Evolutionary conservation across 106 monocot species (phyloP).

Genomic region (Posidonia australis): DNA sequence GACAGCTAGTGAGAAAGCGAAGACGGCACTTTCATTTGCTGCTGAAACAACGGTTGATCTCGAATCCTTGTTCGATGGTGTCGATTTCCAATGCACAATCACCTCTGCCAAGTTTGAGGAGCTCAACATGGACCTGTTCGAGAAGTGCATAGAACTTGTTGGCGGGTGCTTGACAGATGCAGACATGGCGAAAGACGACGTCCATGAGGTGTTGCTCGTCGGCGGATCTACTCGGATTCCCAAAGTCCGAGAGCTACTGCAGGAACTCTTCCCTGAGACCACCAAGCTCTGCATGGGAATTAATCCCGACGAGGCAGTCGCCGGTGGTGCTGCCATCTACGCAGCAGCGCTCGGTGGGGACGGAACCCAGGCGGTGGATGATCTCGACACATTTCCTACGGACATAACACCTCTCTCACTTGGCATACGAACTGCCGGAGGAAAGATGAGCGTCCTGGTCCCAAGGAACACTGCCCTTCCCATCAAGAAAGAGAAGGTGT

Average conservation of each 20-base stretch:
- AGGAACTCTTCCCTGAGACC: slow-evolving; percentile 16
- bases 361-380: slow-evolving; percentile 25
- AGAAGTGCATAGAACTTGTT: slow-evolving; percentile 50
- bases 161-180: slow-evolving; percentile 50
- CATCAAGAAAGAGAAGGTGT: slow-evolving; percentile 49
- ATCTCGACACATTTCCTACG: slow-evolving; percentile 10
- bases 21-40: too few relatives aligned
- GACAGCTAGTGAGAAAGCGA: too few relatives aligned
- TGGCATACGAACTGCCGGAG: neutral
- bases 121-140: slow-evolving; percentile 45
- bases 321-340: slow-evolving; percentile 12
- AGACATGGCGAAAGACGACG: slow-evolving; percentile 2
- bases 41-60: too few relatives aligned
- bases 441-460: slow-evolving; percentile 4
- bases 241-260: slow-evolving; percentile 46
- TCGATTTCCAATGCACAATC: too few relatives aligned
- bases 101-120: too few relatives aligned
- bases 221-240: slow-evolving; percentile 12
- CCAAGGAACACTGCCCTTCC: slow-evolving; percentile 56
- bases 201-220: slow-evolving; percentile 17
- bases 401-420: slow-evolving; percentile 23
- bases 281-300: slow-evolving; percentile 22
- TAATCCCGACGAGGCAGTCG: slow-evolving; percentile 18
- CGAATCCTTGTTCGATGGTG: too few relatives aligned
- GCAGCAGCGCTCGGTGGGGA: slow-evolving; percentile 20